Evolutionary conservation across 1,139 yeast genomes (phyloP).

Genomic region (Blastobotrys proliferans): DNA sequence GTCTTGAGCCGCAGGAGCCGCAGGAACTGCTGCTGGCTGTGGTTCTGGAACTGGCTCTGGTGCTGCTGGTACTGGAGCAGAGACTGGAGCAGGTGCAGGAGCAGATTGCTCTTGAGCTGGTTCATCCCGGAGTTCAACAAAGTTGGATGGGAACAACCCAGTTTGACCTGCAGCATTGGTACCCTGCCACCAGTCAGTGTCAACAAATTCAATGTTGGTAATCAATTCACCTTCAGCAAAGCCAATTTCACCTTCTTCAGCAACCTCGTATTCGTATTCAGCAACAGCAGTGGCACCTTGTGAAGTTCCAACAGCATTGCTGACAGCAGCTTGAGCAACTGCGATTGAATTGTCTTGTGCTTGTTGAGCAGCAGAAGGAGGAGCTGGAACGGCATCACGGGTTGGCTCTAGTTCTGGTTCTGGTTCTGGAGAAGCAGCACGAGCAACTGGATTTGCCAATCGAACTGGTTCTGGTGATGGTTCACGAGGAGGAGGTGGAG

Average conservation of each 20-base stretch:
- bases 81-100: constrained; percentile 18
- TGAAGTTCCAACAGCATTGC: neutral
- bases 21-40: constrained; percentile 27
- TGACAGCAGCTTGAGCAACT: constrained; percentile 4
- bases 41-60: constrained; percentile 14
- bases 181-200: constrained; percentile 84
- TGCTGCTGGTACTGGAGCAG: constrained; percentile 29
- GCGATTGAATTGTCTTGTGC: neutral
- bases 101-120: constrained; percentile 16
- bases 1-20: constrained; percentile 24
- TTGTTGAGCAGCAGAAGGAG: constrained; percentile 17
- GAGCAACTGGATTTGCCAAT: constrained; percentile 16
- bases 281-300: constrained; percentile 47
- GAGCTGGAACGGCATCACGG: constrained; percentile 18
- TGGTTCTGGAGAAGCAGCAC: constrained; percentile 19
- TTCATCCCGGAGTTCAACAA: constrained; percentile 47
- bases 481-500: constrained; percentile 17
- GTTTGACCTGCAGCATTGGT: constrained; percentile 55
- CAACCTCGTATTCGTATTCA: constrained; percentile 58
- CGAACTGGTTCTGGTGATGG: constrained; percentile 11
- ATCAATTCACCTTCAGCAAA: constrained; percentile 64
- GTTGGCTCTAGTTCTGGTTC: constrained; percentile 17
- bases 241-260: constrained; percentile 70
- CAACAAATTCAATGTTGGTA: constrained; percentile 62
- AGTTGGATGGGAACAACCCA: constrained; percentile 73